Evolutionary conservation across 2,329 filamentous ascomycete species (phyloP), one percentile per base, ranked within the genome.

Genomic region (Colletotrichum falcatum): DNA sequence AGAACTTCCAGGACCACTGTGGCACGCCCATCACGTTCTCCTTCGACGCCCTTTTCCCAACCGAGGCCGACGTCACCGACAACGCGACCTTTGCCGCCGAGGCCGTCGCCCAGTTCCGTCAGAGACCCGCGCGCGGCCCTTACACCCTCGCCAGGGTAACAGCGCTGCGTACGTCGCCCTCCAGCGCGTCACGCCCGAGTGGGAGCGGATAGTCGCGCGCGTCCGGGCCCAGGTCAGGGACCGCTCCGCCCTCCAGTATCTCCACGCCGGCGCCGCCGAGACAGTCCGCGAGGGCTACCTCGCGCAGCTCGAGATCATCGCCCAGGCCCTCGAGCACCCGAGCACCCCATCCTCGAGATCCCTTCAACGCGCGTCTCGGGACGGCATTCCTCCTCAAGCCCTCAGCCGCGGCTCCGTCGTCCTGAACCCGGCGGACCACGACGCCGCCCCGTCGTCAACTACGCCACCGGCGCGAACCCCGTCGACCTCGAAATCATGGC

Each of bases 1-100:
- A 86, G 73, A 84, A 85, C 64, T 79, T 88, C 70, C 80, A 80
- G 70, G 86, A 88, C 64, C 82, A 82, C 73, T 58, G 66, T 53
- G 66, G 33, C 33, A n/a, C 44, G 20, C 55, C 48, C 55, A 35
- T 75, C 7, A 20, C 71, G n/a, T 72, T 37, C 37, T 72, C 65
- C 6, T 72, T 72, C 54, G 70, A 74, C 44, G 56, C 56, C 20
- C 75, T 69, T 7, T 18, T 20, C 51, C 51, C 51, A 4, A n/a
- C 16, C 51, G 51, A 54, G 16, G 51, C 51, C 51, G 28, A 54
- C 18, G 74, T 80, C 58, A 72, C 71, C 48, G 75, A 55, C 48
- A 77, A 77, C 67, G 75, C 75, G 30, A 77, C 78, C 18, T 81
- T 76, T 70, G 75, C 77, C n/a, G 76, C 77, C 18, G 76, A 78